Conservation (phyloP, 2,329 filamentous ascomycete genomes). For the Stenocarpella maydis region DNA sequence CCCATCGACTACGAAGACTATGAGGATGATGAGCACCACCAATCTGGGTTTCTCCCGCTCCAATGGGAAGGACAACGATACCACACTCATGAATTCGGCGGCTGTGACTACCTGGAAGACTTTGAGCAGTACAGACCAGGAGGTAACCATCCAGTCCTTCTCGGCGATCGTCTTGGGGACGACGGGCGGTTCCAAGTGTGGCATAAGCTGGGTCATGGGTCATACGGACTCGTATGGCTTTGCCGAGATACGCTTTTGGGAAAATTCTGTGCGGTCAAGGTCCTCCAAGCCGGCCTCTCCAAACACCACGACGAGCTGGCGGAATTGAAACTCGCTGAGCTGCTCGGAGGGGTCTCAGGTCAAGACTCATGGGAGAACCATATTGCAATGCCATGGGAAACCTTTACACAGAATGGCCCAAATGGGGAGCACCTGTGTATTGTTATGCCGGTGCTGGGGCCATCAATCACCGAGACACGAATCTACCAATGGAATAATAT, state of each 20-base stretch:
- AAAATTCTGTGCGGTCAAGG: neutral
- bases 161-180: neutral
- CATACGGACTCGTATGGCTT: neutral
- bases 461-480: neutral
- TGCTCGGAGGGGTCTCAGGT: neutral
- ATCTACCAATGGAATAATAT: neutral
- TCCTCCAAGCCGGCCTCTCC: neutral
- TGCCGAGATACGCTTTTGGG: neutral
- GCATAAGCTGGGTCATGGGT: neutral
- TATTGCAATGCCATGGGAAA: neutral
- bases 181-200: neutral
- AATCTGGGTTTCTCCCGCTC: neutral
- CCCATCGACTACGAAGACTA: neutral
- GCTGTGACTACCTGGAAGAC: neutral
- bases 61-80: neutral
- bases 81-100: neutral
- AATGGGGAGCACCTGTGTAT: constrained; percentile 3
- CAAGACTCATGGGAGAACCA: neutral
- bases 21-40: neutral
- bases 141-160: neutral
- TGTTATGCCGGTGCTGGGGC: neutral
- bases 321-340: neutral
- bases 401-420: neutral
- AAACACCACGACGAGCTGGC: neutral
- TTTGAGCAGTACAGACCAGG: constrained; percentile 3